phyloP scores from a whole-genome alignment of 345 rosid genomes.

The Acer negundo region DNA sequence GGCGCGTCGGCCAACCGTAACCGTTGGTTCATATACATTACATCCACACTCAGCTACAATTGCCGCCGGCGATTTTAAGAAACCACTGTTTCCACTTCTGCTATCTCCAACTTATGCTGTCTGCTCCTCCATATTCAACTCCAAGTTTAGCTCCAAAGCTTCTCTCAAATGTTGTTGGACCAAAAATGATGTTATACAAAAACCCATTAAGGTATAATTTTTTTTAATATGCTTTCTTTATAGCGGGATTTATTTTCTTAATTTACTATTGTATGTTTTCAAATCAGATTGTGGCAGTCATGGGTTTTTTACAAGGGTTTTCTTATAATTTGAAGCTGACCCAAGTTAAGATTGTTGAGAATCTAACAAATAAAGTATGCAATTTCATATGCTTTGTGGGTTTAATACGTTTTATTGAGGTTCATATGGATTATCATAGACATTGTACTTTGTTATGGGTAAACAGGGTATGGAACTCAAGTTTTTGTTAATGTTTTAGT shows the following conservation, averaged over 20 bases:
- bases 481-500: not conserved
- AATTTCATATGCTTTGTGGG: not conserved
- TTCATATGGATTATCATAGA: not conserved
- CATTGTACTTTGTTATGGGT: not conserved
- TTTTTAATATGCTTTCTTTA: not conserved
- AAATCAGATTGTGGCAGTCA: not conserved
- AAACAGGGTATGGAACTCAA: not conserved
- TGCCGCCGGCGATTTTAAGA: not conserved
- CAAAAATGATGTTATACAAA: conserved; percentile 29
- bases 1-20: conserved; percentile 16
- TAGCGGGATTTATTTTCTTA: not conserved
- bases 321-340: not conserved
- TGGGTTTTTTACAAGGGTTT: not conserved
- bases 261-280: not conserved
- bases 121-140: conserved; percentile 1
- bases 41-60: conserved; percentile 13
- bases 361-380: not conserved
- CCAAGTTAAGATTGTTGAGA: no score
- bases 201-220: conserved; percentile 28
- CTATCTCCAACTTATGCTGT: conserved; percentile 3
- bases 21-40: not conserved
- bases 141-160: conserved; percentile 29
- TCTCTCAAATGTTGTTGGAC: conserved; percentile 38
- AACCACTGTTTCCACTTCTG: not conserved
- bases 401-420: not conserved